Evolutionary conservation across 208 protist species (phyloP).

Genomic region (Sergeia podlipaevii): DNA sequence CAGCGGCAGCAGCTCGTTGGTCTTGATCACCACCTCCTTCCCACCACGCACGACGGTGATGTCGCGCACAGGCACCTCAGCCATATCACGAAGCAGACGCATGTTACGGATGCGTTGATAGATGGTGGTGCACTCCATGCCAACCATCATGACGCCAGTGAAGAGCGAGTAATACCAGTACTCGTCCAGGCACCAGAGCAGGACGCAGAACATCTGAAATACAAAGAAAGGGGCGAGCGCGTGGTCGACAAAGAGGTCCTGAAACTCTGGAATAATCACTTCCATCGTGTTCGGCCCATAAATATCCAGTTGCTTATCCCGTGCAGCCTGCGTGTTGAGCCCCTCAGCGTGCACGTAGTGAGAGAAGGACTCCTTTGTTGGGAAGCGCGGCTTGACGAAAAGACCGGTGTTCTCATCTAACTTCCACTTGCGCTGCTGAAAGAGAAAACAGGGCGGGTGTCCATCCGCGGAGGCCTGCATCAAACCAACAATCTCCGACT

Average conservation of each 20-base stretch:
- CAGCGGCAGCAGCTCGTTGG: conserved; percentile 90
- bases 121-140: conserved; percentile 96
- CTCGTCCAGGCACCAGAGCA: conserved; percentile 96
- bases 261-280: conserved; percentile 95
- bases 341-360: conserved; percentile 75
- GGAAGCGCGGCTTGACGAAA: conserved; percentile 88
- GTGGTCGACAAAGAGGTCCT: conserved; percentile 95
- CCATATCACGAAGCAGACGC: conserved; percentile 91
- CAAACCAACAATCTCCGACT: conserved; percentile 81
- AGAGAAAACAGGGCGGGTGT: conserved; percentile 74
- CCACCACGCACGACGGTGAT: conserved; percentile 74
- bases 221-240: conserved; percentile 98
- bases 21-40: conserved; percentile 49
- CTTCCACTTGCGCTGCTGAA: conserved; percentile 91
- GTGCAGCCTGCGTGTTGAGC: conserved; percentile 40
- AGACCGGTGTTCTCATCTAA: conserved; percentile 42
- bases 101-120: conserved; percentile 93
- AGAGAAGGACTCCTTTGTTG: conserved; percentile 68
- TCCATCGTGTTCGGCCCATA: conserved; percentile 90
- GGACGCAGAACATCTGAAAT: conserved; percentile 98
- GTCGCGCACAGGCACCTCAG: conserved; percentile 77
- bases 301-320: conserved; percentile 48
- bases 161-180: conserved; percentile 98
- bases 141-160: conserved; percentile 96
- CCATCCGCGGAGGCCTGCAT: conserved; percentile 49